Conservation (phyloP, 2,329 filamentous ascomycete genomes). For the Nigrograna mackinnonii region DNA sequence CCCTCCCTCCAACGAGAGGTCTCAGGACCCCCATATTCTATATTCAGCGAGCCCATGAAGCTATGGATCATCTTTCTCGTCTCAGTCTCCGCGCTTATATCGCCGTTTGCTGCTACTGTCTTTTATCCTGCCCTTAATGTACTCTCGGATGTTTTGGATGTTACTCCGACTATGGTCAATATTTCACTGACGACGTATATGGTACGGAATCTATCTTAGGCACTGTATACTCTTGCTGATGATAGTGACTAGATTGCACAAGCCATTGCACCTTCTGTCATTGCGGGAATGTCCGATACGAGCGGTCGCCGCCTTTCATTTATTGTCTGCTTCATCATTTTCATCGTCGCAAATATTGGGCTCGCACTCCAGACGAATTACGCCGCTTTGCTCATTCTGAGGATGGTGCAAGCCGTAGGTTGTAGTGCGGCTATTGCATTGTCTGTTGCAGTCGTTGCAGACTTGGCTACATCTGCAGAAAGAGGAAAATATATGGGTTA, state of each 20-base stretch:
- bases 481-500: constrained; percentile 73
- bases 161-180: constrained; percentile 50
- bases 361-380: constrained; percentile 42
- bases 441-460: constrained; percentile 71
- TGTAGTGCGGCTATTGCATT: constrained; percentile 55
- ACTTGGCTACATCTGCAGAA: constrained; percentile 70
- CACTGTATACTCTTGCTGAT: not conserved
- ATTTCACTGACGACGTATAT: constrained; percentile 57
- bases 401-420: constrained; percentile 43
- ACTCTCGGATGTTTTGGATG: constrained; percentile 41
- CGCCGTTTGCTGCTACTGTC: constrained; percentile 46
- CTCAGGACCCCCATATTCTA: constrained; percentile 32
- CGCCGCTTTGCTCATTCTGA: constrained; percentile 36
- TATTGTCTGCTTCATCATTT: constrained; percentile 46
- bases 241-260: constrained; percentile 41
- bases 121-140: constrained; percentile 41
- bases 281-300: constrained; percentile 57
- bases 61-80: constrained; percentile 55
- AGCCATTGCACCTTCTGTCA: constrained; percentile 57
- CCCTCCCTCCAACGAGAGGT: constrained; percentile 19
- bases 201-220: constrained; percentile 16
- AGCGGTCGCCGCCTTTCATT: constrained; percentile 57
- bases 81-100: constrained; percentile 51
- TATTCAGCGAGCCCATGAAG: constrained; percentile 40
- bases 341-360: constrained; percentile 39